Conservation (phyloP, 495 filamentous ascomycete species). For the Lepidopterella palustris region DNA sequence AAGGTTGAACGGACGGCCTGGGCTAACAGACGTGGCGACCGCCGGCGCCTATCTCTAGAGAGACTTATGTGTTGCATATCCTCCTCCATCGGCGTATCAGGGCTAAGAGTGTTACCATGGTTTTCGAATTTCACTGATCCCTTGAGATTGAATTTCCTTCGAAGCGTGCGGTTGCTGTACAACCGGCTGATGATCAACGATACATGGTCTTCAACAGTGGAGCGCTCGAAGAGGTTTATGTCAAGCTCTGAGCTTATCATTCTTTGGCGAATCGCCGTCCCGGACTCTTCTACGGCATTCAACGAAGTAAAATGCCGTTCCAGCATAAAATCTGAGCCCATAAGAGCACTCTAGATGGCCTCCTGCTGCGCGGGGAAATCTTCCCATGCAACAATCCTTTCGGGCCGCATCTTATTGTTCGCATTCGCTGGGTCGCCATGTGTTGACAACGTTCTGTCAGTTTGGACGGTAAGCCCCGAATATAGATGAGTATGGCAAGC, state of each 20-base stretch:
- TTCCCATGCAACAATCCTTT: conserved; percentile 11
- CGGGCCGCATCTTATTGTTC: conserved; percentile 23
- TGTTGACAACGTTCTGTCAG: conserved; percentile 15
- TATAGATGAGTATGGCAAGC: conserved; percentile 23
- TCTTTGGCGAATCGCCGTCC: conserved; percentile 1
- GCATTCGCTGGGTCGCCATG: conserved; percentile 22
- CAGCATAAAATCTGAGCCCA: conserved; percentile 13
- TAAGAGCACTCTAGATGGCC: conserved; percentile 18
- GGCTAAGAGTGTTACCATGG: conserved; percentile 25
- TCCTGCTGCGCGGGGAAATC: conserved; percentile 19
- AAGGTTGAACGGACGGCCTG: background rate
- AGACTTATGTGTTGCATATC: conserved; percentile 12
- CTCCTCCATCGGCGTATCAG: conserved; percentile 11
- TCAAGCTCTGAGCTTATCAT: conserved; percentile 13
- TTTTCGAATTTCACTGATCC: conserved; percentile 23
- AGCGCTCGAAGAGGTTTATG: conserved; percentile 8
- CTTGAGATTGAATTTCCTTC: conserved; percentile 16
- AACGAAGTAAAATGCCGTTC: conserved; percentile 22
- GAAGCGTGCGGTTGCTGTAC: conserved; percentile 8
- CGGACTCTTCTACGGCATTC: conserved; percentile 12
- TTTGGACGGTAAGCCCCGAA: conserved; percentile 20
- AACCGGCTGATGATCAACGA: conserved; percentile 8
- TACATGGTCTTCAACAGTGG: conserved; percentile 12
- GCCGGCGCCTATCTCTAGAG: conserved; percentile 6
- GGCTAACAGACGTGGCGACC: conserved; percentile 21